These are phyloP conservation scores for Mortierella sp. DNA, from an alignment of 371 early-diverging fungal genomes.

Conservation along the genomic window DNA sequence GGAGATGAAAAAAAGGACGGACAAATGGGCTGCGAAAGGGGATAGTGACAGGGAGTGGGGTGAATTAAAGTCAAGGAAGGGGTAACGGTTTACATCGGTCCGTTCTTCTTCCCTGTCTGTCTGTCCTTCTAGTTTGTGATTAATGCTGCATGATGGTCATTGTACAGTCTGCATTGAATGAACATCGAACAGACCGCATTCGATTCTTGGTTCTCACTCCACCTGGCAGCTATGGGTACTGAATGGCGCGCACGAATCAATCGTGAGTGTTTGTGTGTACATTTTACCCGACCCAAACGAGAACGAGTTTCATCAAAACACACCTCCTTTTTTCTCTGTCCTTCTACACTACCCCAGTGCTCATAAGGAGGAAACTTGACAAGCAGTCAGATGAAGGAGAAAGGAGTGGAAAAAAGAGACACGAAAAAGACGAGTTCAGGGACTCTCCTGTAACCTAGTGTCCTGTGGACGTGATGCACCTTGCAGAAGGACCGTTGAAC, in stretches of 20 bases:
- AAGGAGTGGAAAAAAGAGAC: background rate
- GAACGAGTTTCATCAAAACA: background rate
- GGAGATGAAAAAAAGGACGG: background rate
- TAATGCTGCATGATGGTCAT: background rate
- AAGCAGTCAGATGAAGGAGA: background rate
- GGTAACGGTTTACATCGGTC: background rate
- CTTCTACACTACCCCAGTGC: background rate
- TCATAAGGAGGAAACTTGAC: background rate
- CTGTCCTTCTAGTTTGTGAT: background rate
- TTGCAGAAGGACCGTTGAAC: conserved; percentile 6
- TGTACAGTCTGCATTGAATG: no score
- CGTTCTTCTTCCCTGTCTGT: background rate
- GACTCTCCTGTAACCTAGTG: background rate
- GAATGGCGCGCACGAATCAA: background rate
- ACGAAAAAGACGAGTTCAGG: background rate
- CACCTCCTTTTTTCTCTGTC: background rate
- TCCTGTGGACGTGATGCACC: background rate
- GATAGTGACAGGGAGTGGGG: background rate
- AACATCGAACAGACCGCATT: background rate
- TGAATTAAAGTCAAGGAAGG: background rate
- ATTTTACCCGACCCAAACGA: background rate
- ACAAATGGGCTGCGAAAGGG: background rate
- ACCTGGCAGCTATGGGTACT: background rate
- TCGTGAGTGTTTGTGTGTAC: background rate
- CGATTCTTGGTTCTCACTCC: background rate